A percentile compares a stretch with the other conserved stretches of the same genome.
Conservation (phyloP, 139 green algal genomes). For the Protoeuglena noctilucae region DNA sequence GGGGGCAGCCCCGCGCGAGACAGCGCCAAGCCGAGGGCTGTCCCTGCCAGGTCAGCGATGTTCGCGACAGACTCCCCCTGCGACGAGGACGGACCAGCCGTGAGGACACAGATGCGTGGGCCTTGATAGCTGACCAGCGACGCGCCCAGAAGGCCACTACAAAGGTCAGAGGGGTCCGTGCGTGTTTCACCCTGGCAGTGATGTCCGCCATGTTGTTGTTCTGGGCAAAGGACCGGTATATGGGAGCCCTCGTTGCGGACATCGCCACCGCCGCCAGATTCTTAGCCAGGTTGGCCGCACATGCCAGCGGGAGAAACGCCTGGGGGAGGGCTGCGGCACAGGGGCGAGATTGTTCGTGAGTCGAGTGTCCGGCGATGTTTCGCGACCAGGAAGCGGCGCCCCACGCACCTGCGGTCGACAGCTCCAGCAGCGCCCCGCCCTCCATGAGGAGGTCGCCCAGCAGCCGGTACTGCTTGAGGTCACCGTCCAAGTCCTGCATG, state of each 20-base stretch:
- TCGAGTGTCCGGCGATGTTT: too few relatives aligned
- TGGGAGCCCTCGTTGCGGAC: constrained; percentile 55
- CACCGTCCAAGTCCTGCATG: constrained; percentile 71
- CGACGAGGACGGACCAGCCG: too few relatives aligned
- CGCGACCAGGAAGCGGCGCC: too few relatives aligned
- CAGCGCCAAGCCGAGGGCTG: constrained; percentile 40
- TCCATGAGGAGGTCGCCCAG: constrained; percentile 37
- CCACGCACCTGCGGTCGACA: constrained; percentile 45
- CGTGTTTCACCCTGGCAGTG: constrained; percentile 55
- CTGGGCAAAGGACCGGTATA: constrained; percentile 68
- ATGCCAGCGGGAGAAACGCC: constrained; percentile 66
- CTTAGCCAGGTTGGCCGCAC: constrained; percentile 65
- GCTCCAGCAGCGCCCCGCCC: constrained; percentile 49
- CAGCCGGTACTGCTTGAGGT: constrained; percentile 78
- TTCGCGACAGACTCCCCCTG: constrained; percentile 75
- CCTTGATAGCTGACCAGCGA: too few relatives aligned
- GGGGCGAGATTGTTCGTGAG: too few relatives aligned
- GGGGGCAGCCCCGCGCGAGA: constrained; percentile 25
- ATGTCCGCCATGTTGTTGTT: constrained; percentile 61
- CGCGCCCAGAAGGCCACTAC: too few relatives aligned
- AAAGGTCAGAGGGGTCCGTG: too few relatives aligned
- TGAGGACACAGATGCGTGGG: too few relatives aligned
- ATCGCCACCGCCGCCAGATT: constrained; percentile 61
- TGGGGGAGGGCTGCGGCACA: too few relatives aligned
- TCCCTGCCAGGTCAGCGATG: constrained; percentile 64